Evolutionary conservation across 257 asterid genomes (phyloP).

Genomic region (Solanum corneliomulleri): DNA sequence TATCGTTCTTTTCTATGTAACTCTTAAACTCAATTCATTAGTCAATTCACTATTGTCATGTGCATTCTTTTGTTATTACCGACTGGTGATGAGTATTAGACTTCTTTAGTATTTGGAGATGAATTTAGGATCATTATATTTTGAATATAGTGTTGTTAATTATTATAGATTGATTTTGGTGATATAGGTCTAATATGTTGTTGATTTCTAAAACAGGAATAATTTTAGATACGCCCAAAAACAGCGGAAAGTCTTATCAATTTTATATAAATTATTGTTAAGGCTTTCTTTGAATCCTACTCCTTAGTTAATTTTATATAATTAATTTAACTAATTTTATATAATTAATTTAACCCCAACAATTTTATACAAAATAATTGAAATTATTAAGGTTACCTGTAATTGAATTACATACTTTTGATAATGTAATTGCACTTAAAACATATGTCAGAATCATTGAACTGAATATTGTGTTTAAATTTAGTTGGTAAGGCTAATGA

Average conservation of each 20-base stretch:
- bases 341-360: no score
- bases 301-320: no score
- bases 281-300: no score
- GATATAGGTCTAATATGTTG: neutral
- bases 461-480: neutral
- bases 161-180: neutral
- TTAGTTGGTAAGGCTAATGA: neutral
- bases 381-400: neutral
- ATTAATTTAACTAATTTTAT: no score
- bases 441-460: neutral
- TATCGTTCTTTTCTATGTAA: neutral
- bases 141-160: neutral
- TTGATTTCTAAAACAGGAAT: neutral
- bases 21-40: neutral
- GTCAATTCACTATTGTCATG: neutral
- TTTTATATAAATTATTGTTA: no score
- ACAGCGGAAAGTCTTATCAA: neutral
- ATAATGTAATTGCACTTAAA: no score
- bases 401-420: neutral
- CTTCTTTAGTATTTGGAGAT: neutral
- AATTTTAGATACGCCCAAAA: neutral
- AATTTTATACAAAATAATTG: no score
- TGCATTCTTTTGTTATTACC: neutral
- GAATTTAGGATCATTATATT: neutral
- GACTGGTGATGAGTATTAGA: neutral